Conservation (phyloP, 257 asterid genomes). For the Plantago ovata region DNA sequence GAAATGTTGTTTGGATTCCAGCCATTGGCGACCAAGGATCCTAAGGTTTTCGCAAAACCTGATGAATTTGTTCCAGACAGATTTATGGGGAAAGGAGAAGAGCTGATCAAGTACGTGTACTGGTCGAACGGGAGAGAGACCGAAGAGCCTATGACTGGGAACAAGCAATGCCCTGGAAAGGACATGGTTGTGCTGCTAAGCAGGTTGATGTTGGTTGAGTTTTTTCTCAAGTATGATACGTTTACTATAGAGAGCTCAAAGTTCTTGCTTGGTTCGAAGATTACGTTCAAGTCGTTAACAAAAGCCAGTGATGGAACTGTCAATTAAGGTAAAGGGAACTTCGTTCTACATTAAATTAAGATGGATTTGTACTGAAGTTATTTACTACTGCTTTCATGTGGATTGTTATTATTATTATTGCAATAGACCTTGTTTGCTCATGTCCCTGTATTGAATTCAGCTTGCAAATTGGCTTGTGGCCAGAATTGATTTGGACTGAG, state of each 20-base stretch:
- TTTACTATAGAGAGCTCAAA: conserved; percentile 36
- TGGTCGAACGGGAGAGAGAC: conserved; percentile 81
- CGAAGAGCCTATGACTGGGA: conserved; percentile 36
- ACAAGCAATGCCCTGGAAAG: conserved; percentile 76
- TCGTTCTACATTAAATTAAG: too few species aligned
- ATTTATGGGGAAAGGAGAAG: conserved; percentile 56
- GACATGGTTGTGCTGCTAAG: conserved; percentile 47
- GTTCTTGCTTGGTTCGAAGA: conserved; percentile 36
- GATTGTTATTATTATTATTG: too few species aligned
- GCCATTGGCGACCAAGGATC: conserved; percentile 65
- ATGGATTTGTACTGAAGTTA: too few species aligned
- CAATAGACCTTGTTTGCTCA: too few species aligned
- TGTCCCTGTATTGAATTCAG: too few species aligned
- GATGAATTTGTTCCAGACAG: conserved; percentile 54
- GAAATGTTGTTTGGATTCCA: conserved; percentile 79
- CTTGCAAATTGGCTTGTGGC: too few species aligned
- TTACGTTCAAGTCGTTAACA: conserved; percentile 41
- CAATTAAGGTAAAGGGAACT: too few species aligned
- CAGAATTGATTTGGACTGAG: too few species aligned
- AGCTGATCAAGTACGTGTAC: conserved; percentile 45
- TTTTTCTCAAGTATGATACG: conserved; percentile 60
- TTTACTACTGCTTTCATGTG: too few species aligned
- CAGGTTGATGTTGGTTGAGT: conserved; percentile 61
- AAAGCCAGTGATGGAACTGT: conserved; percentile 18
- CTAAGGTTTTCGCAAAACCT: conserved; percentile 34